phyloP scores from a whole-genome alignment of 2,329 filamentous ascomycete species.

The Fusarium tjaetaba region DNA sequence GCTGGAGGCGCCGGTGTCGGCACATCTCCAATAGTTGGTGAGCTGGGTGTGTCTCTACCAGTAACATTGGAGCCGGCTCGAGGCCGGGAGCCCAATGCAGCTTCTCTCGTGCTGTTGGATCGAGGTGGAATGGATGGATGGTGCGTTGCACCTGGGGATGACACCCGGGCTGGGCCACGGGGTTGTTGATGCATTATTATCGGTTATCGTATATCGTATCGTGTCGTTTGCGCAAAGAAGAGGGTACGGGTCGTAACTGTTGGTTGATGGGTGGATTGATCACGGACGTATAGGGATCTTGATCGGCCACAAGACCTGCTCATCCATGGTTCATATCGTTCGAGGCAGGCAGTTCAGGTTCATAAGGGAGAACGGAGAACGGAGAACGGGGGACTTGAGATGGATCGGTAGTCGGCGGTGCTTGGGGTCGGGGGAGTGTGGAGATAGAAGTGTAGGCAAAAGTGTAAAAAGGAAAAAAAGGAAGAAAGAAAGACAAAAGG shows the following conservation, averaged over 20 bases:
- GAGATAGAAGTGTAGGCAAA: slow-evolving; percentile 22
- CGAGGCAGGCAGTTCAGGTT: slow-evolving; percentile 5
- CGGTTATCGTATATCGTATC: slow-evolving; percentile 3
- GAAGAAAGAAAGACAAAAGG: not conserved
- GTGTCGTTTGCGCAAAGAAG: slow-evolving; percentile 2
- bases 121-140: slow-evolving; percentile 74
- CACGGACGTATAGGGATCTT: slow-evolving; percentile 46
- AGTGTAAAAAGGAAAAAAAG: slow-evolving; percentile 21
- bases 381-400: slow-evolving; percentile 4
- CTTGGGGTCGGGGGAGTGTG: slow-evolving; percentile 5
- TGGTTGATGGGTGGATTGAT: slow-evolving; percentile 34
- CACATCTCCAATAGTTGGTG: slow-evolving; percentile 59
- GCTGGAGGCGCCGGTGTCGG: slow-evolving; percentile 62
- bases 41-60: slow-evolving; percentile 54
- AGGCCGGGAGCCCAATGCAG: slow-evolving; percentile 50
- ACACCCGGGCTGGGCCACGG: slow-evolving; percentile 75
- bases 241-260: not conserved
- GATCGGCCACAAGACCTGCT: slow-evolving; percentile 47
- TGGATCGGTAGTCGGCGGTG: slow-evolving; percentile 16
- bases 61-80: slow-evolving; percentile 57
- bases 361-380: not conserved
- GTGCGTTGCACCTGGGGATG: slow-evolving; percentile 77
- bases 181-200: slow-evolving; percentile 87
- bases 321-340: slow-evolving; percentile 48
- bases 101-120: slow-evolving; percentile 80